These are phyloP conservation scores for Ophiocordyceps camponoti-saundersi DNA, from an alignment of 2,329 filamentous ascomycete species.

Conservation along the genomic window DNA sequence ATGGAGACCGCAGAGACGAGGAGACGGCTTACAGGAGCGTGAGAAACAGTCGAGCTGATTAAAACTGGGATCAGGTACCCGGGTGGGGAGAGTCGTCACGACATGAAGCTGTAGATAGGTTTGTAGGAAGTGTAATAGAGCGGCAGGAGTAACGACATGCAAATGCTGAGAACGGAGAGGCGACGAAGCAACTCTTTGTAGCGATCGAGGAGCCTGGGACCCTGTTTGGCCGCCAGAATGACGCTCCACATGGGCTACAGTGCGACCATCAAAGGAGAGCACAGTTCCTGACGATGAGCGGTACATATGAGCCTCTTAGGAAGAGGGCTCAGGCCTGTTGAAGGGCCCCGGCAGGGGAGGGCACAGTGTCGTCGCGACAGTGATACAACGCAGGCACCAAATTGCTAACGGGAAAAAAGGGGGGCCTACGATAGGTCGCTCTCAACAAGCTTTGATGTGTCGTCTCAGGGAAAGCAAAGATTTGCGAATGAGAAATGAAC, in stretches of 20 bases:
- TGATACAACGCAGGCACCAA: neutral
- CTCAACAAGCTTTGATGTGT: neutral
- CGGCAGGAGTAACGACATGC: neutral
- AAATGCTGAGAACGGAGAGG: neutral
- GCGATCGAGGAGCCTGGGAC: neutral
- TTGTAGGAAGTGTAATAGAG: neutral
- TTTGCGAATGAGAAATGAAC: neutral
- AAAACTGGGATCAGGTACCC: neutral
- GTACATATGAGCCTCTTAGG: neutral
- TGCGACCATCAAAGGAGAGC: neutral
- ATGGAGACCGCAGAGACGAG: neutral
- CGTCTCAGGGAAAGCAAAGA: neutral
- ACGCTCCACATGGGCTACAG: constrained; percentile 2
- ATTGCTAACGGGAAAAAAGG: neutral
- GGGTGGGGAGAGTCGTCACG: neutral
- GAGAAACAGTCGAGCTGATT: neutral
- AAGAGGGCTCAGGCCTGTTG: neutral
- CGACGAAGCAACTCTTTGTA: neutral
- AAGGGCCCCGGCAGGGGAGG: neutral
- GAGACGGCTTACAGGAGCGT: neutral
- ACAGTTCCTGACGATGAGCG: neutral
- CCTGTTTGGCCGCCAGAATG: neutral
- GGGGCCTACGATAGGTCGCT: neutral
- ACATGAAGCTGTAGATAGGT: neutral
- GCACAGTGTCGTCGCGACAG: neutral